Base-by-base conservation (phyloP, 108 stramenopile genomes). In the Nitzschia palea region DNA sequence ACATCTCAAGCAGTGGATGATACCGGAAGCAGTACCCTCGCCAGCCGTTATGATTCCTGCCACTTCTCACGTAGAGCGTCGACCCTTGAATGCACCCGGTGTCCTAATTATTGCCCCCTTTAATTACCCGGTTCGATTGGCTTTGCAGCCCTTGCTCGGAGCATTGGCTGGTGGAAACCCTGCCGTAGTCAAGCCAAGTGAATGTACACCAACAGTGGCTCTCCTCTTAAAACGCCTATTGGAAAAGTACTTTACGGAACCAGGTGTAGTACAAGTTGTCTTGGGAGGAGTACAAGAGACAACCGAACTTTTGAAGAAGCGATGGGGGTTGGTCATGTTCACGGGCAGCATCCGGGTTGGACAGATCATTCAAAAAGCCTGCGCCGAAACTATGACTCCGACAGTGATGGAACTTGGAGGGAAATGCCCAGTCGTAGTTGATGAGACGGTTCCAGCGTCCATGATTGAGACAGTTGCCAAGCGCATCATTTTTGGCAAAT, bases 341-440 rank as follows among this genome's bases (percentile, higher is more conserved):
- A 98, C 97, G n/a, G 97, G 97, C 26, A 82, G 80, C 20, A 75
- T 71, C 0, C 58, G 59, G 2, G 85, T 86, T 23, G 87, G 86
- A 34, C 44, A 55, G 42, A 93, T 97, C 20, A 82, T 98, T 18
- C 76, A 82, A 30, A 48, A 44, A 40, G 88, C 90, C 1, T 88
- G 93, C 2, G 94, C 95, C 18, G 79, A 82, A 70, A 87, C 94
- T 27, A 55, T 97, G 59, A 94, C 96, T 1, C 97, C 97, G 25
- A 77, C 75, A 14, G 33, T 91, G 0, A 69, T 98, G 26, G 97
- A 98, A 71, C 78, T 97, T n/a, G 97, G 97, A 14, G 97, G 97
- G 12, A 96, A 98, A 81, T 76, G 70, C 42, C 94, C 95, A 8
- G 51, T 59, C 44, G 70, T 86, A 32, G 71, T 95, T 2, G 81